phyloP scores from a whole-genome alignment of 805 yeast genomes.

The Metschnikowia santaceciliae region DNA sequence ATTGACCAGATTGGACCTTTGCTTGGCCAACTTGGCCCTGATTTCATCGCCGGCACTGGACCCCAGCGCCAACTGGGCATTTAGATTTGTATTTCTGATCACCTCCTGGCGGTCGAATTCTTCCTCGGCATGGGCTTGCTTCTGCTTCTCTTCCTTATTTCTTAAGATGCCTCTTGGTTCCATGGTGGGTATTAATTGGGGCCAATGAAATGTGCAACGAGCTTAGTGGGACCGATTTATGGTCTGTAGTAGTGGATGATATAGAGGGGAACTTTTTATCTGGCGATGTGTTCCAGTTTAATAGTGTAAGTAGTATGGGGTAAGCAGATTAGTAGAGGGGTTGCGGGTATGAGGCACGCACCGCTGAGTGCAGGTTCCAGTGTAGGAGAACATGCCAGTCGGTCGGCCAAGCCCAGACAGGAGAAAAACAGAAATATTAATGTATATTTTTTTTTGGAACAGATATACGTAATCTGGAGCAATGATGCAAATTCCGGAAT shows the following conservation, averaged over 20 bases:
- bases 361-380: too few relatives aligned
- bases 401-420: too few relatives aligned
- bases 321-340: neutral
- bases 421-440: too few relatives aligned
- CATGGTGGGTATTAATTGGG: constrained; percentile 5
- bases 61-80: constrained; percentile 51
- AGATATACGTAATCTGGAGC: too few relatives aligned
- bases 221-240: too few relatives aligned
- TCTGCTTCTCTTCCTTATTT: constrained; percentile 33
- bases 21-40: constrained; percentile 42
- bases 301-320: neutral
- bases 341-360: neutral
- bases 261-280: too few relatives aligned
- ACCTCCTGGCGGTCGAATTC: constrained; percentile 64
- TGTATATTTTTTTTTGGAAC: too few relatives aligned
- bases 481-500: too few relatives aligned
- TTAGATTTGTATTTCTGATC: constrained; percentile 70
- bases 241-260: too few relatives aligned
- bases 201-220: too few relatives aligned
- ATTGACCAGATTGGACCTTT: constrained; percentile 22
- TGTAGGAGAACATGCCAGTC: too few relatives aligned
- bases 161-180: constrained; percentile 48
- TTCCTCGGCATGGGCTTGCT: constrained; percentile 21
- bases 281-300: neutral
- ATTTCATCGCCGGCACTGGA: constrained; percentile 41